phyloP scores from a whole-genome alignment of 768 basidiomycete species.

The Psilocybe sp. region DNA sequence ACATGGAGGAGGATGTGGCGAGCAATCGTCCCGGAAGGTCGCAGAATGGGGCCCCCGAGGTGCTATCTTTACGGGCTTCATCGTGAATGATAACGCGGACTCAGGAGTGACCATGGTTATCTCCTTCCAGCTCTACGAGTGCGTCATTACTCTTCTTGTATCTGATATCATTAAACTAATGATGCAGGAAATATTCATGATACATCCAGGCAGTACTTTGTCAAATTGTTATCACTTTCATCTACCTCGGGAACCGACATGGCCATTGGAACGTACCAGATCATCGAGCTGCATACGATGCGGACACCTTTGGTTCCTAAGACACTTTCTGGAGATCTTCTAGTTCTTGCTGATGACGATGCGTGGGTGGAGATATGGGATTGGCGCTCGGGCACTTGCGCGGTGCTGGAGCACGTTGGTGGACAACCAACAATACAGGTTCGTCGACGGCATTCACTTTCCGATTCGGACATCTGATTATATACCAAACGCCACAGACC shows the following conservation, averaged over 20 bases:
- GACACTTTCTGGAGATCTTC: constrained; percentile 44
- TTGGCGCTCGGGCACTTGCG: constrained; percentile 47
- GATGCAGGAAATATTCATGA: constrained; percentile 12
- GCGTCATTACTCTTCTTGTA: constrained; percentile 19
- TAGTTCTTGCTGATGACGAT: constrained; percentile 53
- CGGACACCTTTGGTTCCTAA: constrained; percentile 44
- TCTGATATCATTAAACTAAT: background rate
- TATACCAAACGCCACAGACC: constrained; percentile 26
- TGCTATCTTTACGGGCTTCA: constrained; percentile 49
- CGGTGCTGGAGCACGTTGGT: constrained; percentile 40
- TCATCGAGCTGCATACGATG: constrained; percentile 32
- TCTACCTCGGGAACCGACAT: background rate
- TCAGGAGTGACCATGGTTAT: constrained; percentile 51
- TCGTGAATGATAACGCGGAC: constrained; percentile 42
- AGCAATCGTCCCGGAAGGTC: constrained; percentile 22
- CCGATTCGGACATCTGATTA: background rate
- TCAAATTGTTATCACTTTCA: constrained; percentile 29
- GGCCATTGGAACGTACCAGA: constrained; percentile 7
- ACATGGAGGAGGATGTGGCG: too few species aligned
- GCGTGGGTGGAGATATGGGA: constrained; percentile 52
- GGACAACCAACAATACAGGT: constrained; percentile 28
- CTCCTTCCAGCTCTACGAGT: constrained; percentile 46
- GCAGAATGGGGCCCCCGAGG: constrained; percentile 55
- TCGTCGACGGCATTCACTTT: constrained; percentile 10
- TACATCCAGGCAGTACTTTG: constrained; percentile 24